These are phyloP conservation scores for Curvularia eragrostidis DNA, from an alignment of 2,329 filamentous ascomycete species.

Conservation along the genomic window DNA sequence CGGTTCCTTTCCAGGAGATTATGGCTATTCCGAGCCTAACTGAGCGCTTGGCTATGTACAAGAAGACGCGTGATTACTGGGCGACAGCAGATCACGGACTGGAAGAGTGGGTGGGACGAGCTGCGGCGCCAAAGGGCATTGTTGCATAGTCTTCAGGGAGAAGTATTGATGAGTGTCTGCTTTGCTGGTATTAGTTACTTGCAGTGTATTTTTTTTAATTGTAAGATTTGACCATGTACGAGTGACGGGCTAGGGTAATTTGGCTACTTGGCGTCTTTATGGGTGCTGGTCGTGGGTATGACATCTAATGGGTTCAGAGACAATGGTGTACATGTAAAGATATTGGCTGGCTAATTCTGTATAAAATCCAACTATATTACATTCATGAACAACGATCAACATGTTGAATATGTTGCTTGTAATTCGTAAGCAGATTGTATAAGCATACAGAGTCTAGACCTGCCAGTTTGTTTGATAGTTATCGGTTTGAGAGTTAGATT, in stretches of 20 bases:
- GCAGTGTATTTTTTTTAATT: background rate
- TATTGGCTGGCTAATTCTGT: background rate
- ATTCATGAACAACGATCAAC: too few relatives aligned
- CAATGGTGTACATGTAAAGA: background rate
- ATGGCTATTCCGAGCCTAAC: conserved; percentile 31
- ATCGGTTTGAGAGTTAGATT: background rate
- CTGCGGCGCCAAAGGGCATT: conserved; percentile 8
- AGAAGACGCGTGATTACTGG: conserved; percentile 46
- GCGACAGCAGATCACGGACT: conserved; percentile 45
- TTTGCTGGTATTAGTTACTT: background rate
- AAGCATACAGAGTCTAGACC: too few relatives aligned
- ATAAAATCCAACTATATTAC: too few relatives aligned
- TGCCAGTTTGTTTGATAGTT: background rate
- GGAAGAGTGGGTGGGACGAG: conserved; percentile 34
- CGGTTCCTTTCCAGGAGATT: conserved; percentile 43
- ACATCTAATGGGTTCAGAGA: background rate
- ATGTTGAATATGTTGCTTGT: too few relatives aligned
- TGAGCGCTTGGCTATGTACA: conserved; percentile 43
- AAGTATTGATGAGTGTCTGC: background rate
- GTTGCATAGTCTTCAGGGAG: background rate
- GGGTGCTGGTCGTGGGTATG: background rate
- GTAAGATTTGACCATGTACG: too few relatives aligned
- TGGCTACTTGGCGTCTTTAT: background rate
- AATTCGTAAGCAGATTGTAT: too few relatives aligned
- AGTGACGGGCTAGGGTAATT: background rate